Base-by-base conservation (phyloP, 148 eudicot species). In the Persicaria tinctoria region DNA sequence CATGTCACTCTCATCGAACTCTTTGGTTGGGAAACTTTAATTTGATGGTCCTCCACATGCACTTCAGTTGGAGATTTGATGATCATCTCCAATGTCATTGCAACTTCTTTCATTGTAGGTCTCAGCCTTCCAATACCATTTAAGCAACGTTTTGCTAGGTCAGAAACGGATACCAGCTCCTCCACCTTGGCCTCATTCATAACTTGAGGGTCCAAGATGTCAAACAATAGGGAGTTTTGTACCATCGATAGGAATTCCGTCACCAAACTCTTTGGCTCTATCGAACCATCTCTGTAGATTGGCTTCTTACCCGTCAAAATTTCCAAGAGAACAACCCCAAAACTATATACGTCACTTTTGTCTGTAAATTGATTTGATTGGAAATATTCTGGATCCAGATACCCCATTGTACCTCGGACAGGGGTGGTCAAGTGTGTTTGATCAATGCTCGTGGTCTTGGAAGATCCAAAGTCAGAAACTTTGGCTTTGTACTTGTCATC, bases 261-360 rank as follows among this genome's bases (percentile, higher is more conserved):
- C 51, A 75, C 86, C 64, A 84, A 75, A 60, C 75, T 66, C 46
- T 66, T 32, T 66, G 5, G n/a, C 46, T 66, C 70, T 72, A 16
- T 74, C 46, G 7, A 20, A 7, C 9, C 47, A 60, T 12, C 72
- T 16, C 62, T 7, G 18, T 74, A 68, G 20, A 45, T 64, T 51
- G 80, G 80, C 10, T 74, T 69, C 70, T 20, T 70, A 0, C 72
- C 16, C 0, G 75, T 81, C 6, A 81, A 56, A 49, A 81, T 5
- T 74, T 77, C 83, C 49, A 74, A 8, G 77, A 77, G 20, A 18
- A 77, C 16, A 60, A 81, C 80, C 27, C 80, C 80, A 70, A 81
- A 77, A 18, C 75, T 77, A 12, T 80, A 77, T n/a, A 80, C 83
- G 57, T 80, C 83, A 27, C 80, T 77, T 46, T 80, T 80, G 14